phyloP scores from a whole-genome alignment of 768 basidiomycete species.

The Lanmaoa rubissima region DNA sequence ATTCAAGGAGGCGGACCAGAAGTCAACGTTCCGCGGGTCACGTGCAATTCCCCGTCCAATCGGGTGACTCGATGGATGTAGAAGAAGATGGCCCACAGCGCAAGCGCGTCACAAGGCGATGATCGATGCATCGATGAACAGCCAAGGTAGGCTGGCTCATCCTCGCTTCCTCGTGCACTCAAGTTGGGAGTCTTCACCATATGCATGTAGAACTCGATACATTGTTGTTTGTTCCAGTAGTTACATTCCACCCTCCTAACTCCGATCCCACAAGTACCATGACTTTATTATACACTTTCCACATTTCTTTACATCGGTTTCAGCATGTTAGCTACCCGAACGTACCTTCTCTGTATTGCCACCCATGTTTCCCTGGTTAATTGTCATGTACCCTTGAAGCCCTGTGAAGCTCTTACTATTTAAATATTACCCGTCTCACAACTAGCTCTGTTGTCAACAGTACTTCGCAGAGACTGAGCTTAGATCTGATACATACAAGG shows the following conservation, averaged over 20 bases:
- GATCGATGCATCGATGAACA: not conserved
- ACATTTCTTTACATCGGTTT: conserved; percentile 4
- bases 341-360: conserved; percentile 13
- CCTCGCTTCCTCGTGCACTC: not conserved
- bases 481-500: no score
- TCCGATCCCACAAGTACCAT: conserved; percentile 7
- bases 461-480: no score
- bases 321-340: not conserved
- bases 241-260: not conserved
- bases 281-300: conserved; percentile 15
- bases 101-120: conserved; percentile 70
- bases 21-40: conserved; percentile 42
- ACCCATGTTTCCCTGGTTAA: conserved; percentile 8
- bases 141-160: not conserved
- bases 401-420: not conserved
- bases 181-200: not conserved
- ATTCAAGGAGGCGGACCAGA: conserved; percentile 53
- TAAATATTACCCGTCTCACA: no score
- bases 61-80: conserved; percentile 63
- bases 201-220: conserved; percentile 6
- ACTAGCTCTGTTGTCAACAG: no score
- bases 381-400: conserved; percentile 14
- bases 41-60: conserved; percentile 40
- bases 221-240: conserved; percentile 12
- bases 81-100: conserved; percentile 76